Percentiles rank a stretch among this genome's conserved stretches.
These are phyloP conservation scores for Amanita fuliginea DNA, from an alignment of 768 basidiomycete genomes.

Conservation along the genomic window DNA sequence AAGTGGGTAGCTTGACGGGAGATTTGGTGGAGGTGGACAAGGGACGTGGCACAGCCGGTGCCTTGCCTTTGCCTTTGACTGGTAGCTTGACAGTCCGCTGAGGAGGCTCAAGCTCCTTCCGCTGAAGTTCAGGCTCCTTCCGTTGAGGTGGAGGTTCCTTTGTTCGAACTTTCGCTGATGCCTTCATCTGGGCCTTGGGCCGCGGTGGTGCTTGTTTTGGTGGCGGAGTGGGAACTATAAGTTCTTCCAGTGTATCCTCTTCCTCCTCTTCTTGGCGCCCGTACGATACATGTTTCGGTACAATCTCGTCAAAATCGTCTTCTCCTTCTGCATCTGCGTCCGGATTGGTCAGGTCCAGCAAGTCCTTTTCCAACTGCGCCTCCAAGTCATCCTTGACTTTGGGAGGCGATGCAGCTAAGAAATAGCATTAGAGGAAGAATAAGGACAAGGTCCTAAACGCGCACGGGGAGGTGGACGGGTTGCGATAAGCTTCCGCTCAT, in stretches of 20 bases:
- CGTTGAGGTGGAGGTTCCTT: conserved; percentile 9
- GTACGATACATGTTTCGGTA: conserved; percentile 17
- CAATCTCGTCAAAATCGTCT: conserved; percentile 31
- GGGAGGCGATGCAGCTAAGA: conserved; percentile 14
- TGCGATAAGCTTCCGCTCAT: conserved; percentile 32
- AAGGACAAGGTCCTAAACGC: conserved; percentile 8
- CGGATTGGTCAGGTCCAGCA: conserved; percentile 10
- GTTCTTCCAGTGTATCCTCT: conserved; percentile 20
- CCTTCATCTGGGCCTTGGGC: neutral
- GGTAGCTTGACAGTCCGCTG: conserved; percentile 16
- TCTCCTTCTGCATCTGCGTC: conserved; percentile 22
- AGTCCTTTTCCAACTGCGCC: conserved; percentile 18
- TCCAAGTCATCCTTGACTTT: conserved; percentile 10
- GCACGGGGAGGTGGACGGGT: conserved; percentile 22
- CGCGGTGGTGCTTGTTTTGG: conserved; percentile 17
- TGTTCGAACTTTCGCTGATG: neutral
- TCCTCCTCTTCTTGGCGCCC: conserved; percentile 24
- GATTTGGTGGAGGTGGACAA: conserved; percentile 13
- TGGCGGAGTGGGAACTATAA: conserved; percentile 19
- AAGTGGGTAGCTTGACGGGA: conserved; percentile 6
- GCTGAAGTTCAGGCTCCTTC: conserved; percentile 14
- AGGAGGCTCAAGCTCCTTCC: conserved; percentile 19
- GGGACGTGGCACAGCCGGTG: conserved; percentile 13
- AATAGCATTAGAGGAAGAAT: conserved; percentile 5
- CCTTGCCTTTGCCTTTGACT: conserved; percentile 15